Percentiles rank a stretch among this genome's conserved stretches.
phyloP scores from a whole-genome alignment of 164 flowering plant species.

The Cinnamomum micranthum region DNA sequence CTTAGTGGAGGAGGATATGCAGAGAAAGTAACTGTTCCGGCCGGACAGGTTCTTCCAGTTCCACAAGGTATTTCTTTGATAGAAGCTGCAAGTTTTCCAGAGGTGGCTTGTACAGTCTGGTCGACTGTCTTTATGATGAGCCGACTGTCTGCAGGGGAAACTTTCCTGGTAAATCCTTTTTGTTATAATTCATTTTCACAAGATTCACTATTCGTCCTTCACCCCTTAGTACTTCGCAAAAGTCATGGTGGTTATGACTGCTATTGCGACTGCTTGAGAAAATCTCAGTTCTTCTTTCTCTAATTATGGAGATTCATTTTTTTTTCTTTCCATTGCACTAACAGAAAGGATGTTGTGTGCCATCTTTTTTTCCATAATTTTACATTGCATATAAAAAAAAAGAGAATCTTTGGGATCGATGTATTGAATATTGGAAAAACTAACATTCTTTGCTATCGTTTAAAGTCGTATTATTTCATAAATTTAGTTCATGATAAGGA shows the following conservation, averaged over 20 bases:
- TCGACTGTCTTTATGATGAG: constrained; percentile 92
- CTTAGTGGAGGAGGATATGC: constrained; percentile 95
- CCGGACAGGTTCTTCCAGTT: constrained; percentile 82
- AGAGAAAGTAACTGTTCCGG: constrained; percentile 89
- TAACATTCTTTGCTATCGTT: no score
- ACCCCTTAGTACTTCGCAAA: background rate
- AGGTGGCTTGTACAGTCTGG: constrained; percentile 99
- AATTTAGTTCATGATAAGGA: no score
- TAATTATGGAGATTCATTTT: background rate
- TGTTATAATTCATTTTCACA: background rate
- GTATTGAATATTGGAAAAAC: no score
- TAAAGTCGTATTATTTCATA: no score
- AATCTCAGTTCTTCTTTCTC: background rate
- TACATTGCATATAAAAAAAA: no score
- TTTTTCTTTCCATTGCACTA: no score
- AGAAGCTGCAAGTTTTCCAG: constrained; percentile 92
- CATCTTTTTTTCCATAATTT: no score
- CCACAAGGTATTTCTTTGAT: constrained; percentile 73
- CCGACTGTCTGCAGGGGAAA: constrained; percentile 69
- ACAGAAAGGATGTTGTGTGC: no score
- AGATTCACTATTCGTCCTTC: background rate
- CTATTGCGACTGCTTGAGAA: background rate
- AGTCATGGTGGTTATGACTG: background rate
- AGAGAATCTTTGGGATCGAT: no score
- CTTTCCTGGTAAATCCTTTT: constrained; percentile 54